phyloP scores from a whole-genome alignment of 2,329 filamentous ascomycete species.

The Mollisia scopiformis region DNA sequence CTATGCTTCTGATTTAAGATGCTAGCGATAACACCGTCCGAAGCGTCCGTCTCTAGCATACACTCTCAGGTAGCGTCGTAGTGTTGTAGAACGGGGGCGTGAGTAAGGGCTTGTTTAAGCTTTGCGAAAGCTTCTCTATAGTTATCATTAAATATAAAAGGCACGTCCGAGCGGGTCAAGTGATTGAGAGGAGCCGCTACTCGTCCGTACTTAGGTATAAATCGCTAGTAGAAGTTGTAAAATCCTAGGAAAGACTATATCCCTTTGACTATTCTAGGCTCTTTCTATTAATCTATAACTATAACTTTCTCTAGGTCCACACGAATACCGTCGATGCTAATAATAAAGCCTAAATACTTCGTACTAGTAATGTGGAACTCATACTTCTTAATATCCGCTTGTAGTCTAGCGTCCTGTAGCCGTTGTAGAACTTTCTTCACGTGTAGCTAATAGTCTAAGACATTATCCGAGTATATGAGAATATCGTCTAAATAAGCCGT shows the following conservation, averaged over 20 bases:
- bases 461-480: constrained; percentile 7
- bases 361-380: no score
- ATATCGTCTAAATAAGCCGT: constrained; percentile 13
- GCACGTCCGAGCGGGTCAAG: neutral
- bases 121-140: neutral
- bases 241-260: neutral
- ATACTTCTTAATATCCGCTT: constrained; percentile 11
- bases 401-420: neutral
- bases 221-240: neutral
- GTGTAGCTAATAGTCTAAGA: neutral
- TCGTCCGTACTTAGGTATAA: neutral
- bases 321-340: neutral
- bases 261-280: neutral
- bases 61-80: neutral
- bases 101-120: neutral
- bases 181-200: neutral
- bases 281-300: neutral
- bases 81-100: neutral
- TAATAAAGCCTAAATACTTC: constrained; percentile 11
- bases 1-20: neutral
- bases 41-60: neutral
- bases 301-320: neutral
- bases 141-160: neutral
- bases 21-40: neutral
- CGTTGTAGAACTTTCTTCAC: constrained; percentile 5